Base-by-base conservation (phyloP, 495 filamentous ascomycete species). In the Tuber indicum region DNA sequence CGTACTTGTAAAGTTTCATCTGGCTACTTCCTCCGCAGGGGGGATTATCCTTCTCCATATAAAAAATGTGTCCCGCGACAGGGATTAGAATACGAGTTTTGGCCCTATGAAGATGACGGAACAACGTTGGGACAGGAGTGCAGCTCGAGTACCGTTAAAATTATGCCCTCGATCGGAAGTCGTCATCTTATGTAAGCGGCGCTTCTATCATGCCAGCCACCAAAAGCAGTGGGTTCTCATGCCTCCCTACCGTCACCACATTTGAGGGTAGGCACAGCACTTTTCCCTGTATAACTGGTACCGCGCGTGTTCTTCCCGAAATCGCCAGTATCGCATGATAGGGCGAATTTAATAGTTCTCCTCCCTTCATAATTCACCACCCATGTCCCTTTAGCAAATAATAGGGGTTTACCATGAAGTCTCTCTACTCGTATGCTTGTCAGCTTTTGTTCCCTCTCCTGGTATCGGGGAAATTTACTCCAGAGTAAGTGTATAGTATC, bases 391-490 rank as follows among this genome's bases (percentile, higher is more conserved):
- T 26, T 26, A 26, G n/a, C 23, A 36, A 26, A 66, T 66, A 66
- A 66, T 14, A 36, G 58, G 26, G 14, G 58, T 66, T 66, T 36
- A 8, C 58, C 10, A 66, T 66, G 58, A 66, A 66, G 26, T 36
- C 58, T 66, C 26, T 66, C 58, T 36, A n/a, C n/a, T n/a, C n/a
- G n/a, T n/a, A 36, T 66, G 14, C 16, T 66, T 66, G 58, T 66
- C 58, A 66, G 32, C 26, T 66, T 17, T 66, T 66, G 26, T 36
- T 66, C 16, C 58, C 26, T 1, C 58, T 36, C 26, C 58, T 66
- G 14, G 58, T 36, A 12, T 66, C 36, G 14, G 78, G 72, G 44
- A 76, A 45, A n/a, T 79, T 82, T 69, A 79, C 80, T 71, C 80
- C 80, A 70, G 58, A 76, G 80, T 82, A 73, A 39, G 79, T 73